phyloP scores from a whole-genome alignment of 306 rosid genomes.

The Crataegus laevigata region DNA sequence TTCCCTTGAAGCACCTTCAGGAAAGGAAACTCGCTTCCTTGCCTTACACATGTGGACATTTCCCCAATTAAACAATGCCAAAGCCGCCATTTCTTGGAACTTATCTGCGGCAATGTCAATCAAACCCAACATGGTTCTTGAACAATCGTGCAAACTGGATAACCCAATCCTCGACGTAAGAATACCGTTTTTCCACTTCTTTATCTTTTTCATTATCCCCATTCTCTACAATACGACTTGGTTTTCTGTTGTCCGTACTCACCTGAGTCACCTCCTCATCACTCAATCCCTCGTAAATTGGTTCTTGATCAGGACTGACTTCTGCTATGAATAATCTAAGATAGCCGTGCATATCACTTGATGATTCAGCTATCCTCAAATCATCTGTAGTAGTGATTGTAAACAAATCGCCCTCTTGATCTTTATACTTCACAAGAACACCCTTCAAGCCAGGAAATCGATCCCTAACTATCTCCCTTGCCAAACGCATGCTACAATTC shows the following conservation, averaged over 20 bases:
- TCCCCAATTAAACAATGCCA: slow-evolving; percentile 93
- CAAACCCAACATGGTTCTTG: slow-evolving; percentile 94
- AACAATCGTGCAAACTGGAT: slow-evolving; percentile 86
- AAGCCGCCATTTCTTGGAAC: slow-evolving; percentile 91
- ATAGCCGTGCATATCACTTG: slow-evolving; percentile 40
- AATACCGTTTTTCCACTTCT: slow-evolving; percentile 19
- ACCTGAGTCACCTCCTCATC: slow-evolving; percentile 20
- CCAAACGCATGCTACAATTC: slow-evolving; percentile 60
- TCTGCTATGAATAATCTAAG: slow-evolving; percentile 53
- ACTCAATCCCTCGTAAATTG: slow-evolving; percentile 43
- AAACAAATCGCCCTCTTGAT: slow-evolving; percentile 88
- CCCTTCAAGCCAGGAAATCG: slow-evolving; percentile 70
- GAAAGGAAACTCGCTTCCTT: slow-evolving; percentile 45
- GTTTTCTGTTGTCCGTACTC: slow-evolving; percentile 8
- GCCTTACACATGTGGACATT: slow-evolving; percentile 81
- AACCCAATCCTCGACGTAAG: slow-evolving; percentile 78
- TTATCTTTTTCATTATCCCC: slow-evolving; percentile 30
- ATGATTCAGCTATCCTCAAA: slow-evolving; percentile 61
- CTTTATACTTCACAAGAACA: slow-evolving; percentile 72
- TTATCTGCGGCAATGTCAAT: slow-evolving; percentile 67
- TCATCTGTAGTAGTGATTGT: slow-evolving; percentile 68
- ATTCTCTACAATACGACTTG: slow-evolving; percentile 22
- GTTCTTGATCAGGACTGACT: slow-evolving; percentile 57
- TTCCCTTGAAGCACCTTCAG: slow-evolving; percentile 58
- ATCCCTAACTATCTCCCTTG: slow-evolving; percentile 58